A percentile compares a stretch with the other conserved stretches of the same genome.
phyloP scores from a whole-genome alignment of 2,329 filamentous ascomycete species.

The Amylocarpus encephaloides region DNA sequence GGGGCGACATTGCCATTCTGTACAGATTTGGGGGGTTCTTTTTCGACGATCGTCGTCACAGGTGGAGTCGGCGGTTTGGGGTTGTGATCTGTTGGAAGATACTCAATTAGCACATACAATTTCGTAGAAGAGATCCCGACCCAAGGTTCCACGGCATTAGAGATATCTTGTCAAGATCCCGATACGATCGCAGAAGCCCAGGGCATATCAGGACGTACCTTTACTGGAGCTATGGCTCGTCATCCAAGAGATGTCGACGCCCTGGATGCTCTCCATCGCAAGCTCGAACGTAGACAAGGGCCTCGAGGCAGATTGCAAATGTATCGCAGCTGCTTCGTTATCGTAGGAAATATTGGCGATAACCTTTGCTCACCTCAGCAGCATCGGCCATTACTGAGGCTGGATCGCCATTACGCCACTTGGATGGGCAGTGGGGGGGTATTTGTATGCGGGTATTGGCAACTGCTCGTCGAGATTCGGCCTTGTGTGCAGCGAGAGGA shows the following conservation, averaged over 20 bases:
- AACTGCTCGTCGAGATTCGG: not conserved
- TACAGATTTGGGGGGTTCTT: constrained; percentile 9
- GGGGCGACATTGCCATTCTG: constrained; percentile 19
- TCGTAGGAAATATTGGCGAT: constrained; percentile 4
- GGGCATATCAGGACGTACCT: constrained; percentile 21
- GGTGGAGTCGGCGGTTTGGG: constrained; percentile 11
- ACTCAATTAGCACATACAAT: constrained; percentile 3
- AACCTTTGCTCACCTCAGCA: constrained; percentile 11
- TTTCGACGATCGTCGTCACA: constrained; percentile 5
- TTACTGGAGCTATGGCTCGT: constrained; percentile 23
- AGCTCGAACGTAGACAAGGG: not conserved
- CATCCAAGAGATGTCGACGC: constrained; percentile 32
- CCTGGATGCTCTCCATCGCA: constrained; percentile 31
- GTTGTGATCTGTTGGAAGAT: constrained; percentile 10
- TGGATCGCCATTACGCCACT: constrained; percentile 10
- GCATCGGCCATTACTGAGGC: constrained; percentile 9
- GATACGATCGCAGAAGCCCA: not conserved
- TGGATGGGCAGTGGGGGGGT: not conserved
- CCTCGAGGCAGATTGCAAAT: not conserved
- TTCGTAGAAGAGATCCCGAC: not conserved
- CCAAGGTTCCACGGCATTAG: constrained; percentile 9
- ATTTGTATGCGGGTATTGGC: not conserved
- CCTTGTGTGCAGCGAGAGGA: not conserved
- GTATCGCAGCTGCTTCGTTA: not conserved
- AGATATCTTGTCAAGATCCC: constrained; percentile 4